Evolutionary conservation across 2,329 filamentous ascomycete genomes (phyloP).

Genomic region (Samsoniella hepiali): DNA sequence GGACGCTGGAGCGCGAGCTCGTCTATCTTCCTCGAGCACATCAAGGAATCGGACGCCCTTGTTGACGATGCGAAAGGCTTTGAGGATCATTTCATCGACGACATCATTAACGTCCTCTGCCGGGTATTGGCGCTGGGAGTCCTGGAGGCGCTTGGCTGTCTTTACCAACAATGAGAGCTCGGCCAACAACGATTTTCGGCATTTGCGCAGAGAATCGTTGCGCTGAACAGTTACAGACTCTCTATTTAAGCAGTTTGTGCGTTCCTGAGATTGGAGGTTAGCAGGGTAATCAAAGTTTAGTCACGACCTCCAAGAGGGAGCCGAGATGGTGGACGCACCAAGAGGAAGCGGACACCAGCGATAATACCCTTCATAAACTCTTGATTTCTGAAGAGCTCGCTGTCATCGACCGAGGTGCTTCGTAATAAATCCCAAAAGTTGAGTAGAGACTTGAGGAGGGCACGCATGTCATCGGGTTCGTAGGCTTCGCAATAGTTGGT

Average conservation of each 20-base stretch:
- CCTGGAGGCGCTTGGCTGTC: conserved; percentile 79
- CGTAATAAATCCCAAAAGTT: conserved; percentile 90
- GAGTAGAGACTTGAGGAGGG: conserved; percentile 77
- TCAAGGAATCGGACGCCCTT: conserved; percentile 88
- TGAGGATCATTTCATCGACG: conserved; percentile 88
- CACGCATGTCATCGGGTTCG: conserved; percentile 82
- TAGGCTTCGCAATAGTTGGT: conserved; percentile 98
- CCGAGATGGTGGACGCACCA: conserved; percentile 58
- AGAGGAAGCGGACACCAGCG: conserved; percentile 82
- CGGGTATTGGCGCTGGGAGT: conserved; percentile 57
- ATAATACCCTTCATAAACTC: conserved; percentile 94
- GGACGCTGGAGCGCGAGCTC: conserved; percentile 47
- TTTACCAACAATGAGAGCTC: conserved; percentile 89
- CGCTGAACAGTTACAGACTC: conserved; percentile 73
- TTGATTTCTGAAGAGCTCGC: conserved; percentile 80
- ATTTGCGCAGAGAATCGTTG: conserved; percentile 72
- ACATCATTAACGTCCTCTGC: conserved; percentile 66
- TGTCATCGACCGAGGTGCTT: conserved; percentile 71
- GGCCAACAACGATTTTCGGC: conserved; percentile 82
- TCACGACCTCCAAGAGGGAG: neutral
- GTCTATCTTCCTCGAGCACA: conserved; percentile 66
- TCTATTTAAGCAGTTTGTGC: conserved; percentile 79
- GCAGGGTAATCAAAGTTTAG: neutral
- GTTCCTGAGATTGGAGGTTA: conserved; percentile 57
- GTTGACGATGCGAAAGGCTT: conserved; percentile 91